Conservation (phyloP, 83 land plant species). For the Picea engelmannii region DNA sequence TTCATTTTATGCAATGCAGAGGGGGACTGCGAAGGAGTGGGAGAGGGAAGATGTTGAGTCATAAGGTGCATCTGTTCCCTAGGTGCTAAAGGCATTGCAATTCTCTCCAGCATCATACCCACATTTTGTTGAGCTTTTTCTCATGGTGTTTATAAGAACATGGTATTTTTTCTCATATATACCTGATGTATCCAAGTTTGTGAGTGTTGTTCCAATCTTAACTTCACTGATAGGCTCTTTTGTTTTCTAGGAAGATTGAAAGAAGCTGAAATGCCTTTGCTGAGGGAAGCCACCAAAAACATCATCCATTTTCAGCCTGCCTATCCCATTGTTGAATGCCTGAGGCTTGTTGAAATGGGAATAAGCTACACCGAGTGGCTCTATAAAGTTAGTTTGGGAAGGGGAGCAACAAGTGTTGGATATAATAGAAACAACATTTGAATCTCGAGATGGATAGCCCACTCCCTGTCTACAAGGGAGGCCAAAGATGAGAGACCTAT, state of each 20-base stretch:
- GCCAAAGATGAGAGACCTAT: no score
- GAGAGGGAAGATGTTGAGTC: no score
- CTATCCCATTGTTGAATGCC: not conserved
- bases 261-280: not conserved
- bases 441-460: no score
- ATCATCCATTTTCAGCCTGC: not conserved
- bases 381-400: not conserved
- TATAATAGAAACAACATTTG: not conserved
- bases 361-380: not conserved
- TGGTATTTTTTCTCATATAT: not conserved
- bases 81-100: no score
- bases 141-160: not conserved
- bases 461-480: no score
- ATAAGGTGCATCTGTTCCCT: no score
- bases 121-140: no score
- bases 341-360: not conserved
- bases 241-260: not conserved
- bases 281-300: slow-evolving; percentile 16
- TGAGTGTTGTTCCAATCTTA: slow-evolving; percentile 7
- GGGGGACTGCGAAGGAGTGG: no score
- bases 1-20: not conserved
- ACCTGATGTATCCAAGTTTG: not conserved
- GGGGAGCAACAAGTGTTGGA: not conserved
- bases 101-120: no score
- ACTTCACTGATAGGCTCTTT: not conserved